Percentiles rank a stretch among this genome's conserved stretches.
phyloP scores from a whole-genome alignment of 257 asterid species.

The Nicotiana obtusifolia region DNA sequence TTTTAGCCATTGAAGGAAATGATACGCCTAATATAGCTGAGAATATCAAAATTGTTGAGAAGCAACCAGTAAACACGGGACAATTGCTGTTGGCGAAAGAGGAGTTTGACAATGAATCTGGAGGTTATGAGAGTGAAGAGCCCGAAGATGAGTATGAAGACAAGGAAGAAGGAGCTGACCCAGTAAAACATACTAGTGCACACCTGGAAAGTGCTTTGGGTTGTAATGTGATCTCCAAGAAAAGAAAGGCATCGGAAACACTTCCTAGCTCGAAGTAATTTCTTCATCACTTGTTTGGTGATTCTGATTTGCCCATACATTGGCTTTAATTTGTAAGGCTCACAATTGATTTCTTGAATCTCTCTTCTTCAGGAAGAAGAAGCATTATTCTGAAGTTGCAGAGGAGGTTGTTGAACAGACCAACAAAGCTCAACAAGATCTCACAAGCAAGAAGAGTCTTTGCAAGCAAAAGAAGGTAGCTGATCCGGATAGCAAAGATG shows the following conservation, averaged over 20 bases:
- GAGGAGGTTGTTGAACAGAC: slow-evolving; percentile 27
- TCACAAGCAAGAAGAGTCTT: slow-evolving; percentile 23
- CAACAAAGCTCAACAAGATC: slow-evolving; percentile 27
- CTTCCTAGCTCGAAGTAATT: slow-evolving; percentile 48
- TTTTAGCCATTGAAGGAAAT: slow-evolving; percentile 37
- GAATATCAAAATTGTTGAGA: slow-evolving; percentile 38
- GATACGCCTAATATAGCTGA: slow-evolving; percentile 26
- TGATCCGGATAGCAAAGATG: slow-evolving; percentile 23
- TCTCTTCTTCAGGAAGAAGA: slow-evolving; percentile 46
- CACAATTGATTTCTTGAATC: neutral
- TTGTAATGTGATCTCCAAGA: slow-evolving; percentile 31
- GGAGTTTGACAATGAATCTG: slow-evolving; percentile 65
- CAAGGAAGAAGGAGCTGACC: slow-evolving; percentile 12
- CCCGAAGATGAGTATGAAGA: slow-evolving; percentile 29
- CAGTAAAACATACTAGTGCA: neutral
- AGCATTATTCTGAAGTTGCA: slow-evolving; percentile 36
- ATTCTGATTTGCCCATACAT: neutral
- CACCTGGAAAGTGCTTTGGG: slow-evolving; percentile 25
- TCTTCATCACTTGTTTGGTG: neutral
- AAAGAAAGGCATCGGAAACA: slow-evolving; percentile 61
- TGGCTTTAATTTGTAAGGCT: neutral
- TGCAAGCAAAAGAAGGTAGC: slow-evolving; percentile 28
- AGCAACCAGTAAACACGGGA: slow-evolving; percentile 33
- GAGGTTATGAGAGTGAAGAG: slow-evolving; percentile 56
- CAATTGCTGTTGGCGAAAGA: slow-evolving; percentile 55